These are phyloP conservation scores for Musa troglodytarum DNA, from an alignment of 176 grass and related monocot species.

Conservation along the genomic window DNA sequence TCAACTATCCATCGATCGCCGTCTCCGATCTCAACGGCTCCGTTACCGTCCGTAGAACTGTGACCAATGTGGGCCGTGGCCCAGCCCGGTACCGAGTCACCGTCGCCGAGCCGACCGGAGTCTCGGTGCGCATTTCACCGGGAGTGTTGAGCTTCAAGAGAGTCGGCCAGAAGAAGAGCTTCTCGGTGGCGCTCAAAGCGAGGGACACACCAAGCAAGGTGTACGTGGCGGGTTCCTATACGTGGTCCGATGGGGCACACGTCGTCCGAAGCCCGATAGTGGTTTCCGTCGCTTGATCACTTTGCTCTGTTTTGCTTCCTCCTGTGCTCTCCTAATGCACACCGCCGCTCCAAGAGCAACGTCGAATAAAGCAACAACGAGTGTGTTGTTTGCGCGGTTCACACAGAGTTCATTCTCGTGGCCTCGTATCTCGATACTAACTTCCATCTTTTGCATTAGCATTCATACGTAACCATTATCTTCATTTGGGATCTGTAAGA, in stretches of 20 bases:
- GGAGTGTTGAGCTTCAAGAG: conserved; percentile 34
- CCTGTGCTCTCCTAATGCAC: not conserved
- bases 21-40: conserved; percentile 37
- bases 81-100: conserved; percentile 34
- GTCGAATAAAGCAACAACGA: too few relatives aligned
- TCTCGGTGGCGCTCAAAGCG: conserved; percentile 24
- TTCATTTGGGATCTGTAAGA: too few relatives aligned
- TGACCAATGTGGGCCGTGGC: conserved; percentile 64
- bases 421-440: too few relatives aligned
- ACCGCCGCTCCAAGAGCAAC: not conserved
- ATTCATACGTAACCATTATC: too few relatives aligned
- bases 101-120: conserved; percentile 34
- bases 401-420: too few relatives aligned
- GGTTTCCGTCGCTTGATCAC: conserved; percentile 20
- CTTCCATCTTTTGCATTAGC: too few relatives aligned
- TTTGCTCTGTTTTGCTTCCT: not conserved
- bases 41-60: conserved; percentile 40
- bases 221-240: conserved; percentile 45
- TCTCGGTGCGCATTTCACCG: conserved; percentile 48
- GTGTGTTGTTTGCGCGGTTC: too few relatives aligned
- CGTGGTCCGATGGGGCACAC: conserved; percentile 65
- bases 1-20: conserved; percentile 81
- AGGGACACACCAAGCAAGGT: not conserved
- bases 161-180: conserved; percentile 44
- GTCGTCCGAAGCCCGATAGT: conserved; percentile 65